Conservation (phyloP, 2,329 filamentous ascomycete species). For the Colletotrichum kahawae region DNA sequence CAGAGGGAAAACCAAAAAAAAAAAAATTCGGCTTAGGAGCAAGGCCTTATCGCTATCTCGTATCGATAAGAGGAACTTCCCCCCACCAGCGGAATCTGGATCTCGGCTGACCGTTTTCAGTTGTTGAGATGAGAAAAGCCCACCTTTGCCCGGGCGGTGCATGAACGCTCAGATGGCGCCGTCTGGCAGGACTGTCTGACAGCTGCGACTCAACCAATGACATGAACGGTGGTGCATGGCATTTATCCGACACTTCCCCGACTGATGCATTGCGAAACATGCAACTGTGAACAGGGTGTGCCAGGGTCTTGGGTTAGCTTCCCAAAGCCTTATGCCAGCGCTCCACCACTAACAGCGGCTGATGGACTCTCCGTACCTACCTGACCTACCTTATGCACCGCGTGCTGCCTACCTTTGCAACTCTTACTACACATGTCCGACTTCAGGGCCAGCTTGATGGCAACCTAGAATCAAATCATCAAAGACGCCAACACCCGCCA, state of each 20-base stretch:
- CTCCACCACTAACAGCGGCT: conserved; percentile 21
- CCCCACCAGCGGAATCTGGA: not conserved
- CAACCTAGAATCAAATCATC: conserved; percentile 16
- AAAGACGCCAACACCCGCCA: conserved; percentile 9
- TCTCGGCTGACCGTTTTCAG: not conserved
- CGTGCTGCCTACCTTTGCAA: not conserved
- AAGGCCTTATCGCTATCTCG: conserved; percentile 16
- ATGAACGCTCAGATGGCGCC: not conserved
- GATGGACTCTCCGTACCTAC: conserved; percentile 12
- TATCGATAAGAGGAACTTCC: conserved; percentile 20
- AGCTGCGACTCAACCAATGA: not conserved
- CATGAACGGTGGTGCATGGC: not conserved
- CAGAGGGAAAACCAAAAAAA: not conserved
- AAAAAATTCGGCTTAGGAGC: conserved; percentile 11
- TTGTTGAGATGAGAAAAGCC: not conserved
- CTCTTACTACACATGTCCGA: not conserved
- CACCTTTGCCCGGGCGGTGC: not conserved
- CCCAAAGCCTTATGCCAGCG: conserved; percentile 14
- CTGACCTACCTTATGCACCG: not conserved
- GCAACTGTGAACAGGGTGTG: conserved; percentile 14
- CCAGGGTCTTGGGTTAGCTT: conserved; percentile 17
- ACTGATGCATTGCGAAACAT: conserved; percentile 22
- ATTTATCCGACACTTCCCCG: conserved; percentile 18
- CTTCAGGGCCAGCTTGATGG: conserved; percentile 14
- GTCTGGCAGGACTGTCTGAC: not conserved